phyloP scores from a whole-genome alignment of 306 rosid species.

The Acacia crassicarpa region DNA sequence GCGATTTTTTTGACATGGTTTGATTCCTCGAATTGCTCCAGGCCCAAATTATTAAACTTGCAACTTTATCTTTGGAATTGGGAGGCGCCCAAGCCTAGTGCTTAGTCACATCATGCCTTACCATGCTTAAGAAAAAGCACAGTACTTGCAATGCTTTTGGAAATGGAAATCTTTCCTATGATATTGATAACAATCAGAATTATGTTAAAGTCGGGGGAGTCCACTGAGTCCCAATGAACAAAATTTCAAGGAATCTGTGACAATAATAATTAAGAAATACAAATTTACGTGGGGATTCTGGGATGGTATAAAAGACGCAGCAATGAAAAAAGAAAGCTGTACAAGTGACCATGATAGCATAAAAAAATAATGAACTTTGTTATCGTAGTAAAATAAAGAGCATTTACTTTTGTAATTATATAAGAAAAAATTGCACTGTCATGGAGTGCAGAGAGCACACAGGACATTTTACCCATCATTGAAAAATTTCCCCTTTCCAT shows the following conservation, averaged over 20 bases:
- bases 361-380: neutral
- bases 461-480: neutral
- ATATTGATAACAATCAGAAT: neutral
- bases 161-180: neutral
- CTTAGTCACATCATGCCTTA: neutral
- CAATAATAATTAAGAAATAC: neutral
- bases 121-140: neutral
- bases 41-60: neutral
- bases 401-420: neutral
- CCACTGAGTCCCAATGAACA: neutral
- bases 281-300: neutral
- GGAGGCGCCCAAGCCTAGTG: neutral
- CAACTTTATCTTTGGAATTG: neutral
- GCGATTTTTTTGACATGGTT: no score
- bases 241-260: neutral
- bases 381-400: neutral
- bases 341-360: neutral
- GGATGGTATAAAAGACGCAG: neutral
- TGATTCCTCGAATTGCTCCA: no score
- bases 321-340: neutral
- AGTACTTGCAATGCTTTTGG: neutral
- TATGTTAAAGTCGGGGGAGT: neutral
- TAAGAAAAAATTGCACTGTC: neutral
- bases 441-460: neutral
- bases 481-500: neutral